phyloP scores from a whole-genome alignment of 2,329 filamentous ascomycete species.

The Botrytis aclada region DNA sequence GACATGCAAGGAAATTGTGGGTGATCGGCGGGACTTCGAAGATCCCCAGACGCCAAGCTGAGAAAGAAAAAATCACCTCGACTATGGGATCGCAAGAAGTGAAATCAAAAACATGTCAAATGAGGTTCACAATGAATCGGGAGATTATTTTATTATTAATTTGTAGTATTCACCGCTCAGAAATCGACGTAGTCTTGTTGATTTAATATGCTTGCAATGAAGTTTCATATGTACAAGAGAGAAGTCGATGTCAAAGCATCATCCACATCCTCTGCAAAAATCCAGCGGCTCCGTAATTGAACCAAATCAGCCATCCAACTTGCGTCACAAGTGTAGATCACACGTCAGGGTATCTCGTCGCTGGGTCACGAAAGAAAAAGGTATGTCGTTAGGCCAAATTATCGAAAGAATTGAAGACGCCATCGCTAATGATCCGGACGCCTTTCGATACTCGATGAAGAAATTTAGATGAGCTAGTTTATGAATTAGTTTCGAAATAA shows the following conservation, averaged over 20 bases:
- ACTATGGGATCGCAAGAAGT: background rate
- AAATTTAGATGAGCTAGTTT: constrained; percentile 34
- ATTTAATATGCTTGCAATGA: constrained; percentile 15
- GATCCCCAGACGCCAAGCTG: background rate
- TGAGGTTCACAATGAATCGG: background rate
- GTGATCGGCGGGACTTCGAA: background rate
- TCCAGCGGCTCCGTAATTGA: constrained; percentile 14
- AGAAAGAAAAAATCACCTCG: background rate
- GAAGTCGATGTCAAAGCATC: constrained; percentile 19
- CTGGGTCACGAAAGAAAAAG: constrained; percentile 26
- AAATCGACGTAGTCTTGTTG: background rate
- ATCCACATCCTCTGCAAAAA: constrained; percentile 20
- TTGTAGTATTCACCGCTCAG: constrained; percentile 4
- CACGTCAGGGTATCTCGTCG: constrained; percentile 27
- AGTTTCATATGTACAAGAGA: constrained; percentile 20
- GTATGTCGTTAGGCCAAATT: constrained; percentile 32
- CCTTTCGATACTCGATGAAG: constrained; percentile 26
- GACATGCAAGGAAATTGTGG: background rate
- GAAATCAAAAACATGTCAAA: no score
- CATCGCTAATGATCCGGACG: constrained; percentile 26
- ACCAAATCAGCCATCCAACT: constrained; percentile 19
- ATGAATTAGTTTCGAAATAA: constrained; percentile 23
- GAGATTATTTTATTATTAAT: constrained; percentile 3
- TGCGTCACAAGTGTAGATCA: constrained; percentile 29
- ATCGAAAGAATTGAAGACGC: constrained; percentile 20